phyloP scores from a whole-genome alignment of 805 yeast species.

The Lachancea dasiensis region DNA sequence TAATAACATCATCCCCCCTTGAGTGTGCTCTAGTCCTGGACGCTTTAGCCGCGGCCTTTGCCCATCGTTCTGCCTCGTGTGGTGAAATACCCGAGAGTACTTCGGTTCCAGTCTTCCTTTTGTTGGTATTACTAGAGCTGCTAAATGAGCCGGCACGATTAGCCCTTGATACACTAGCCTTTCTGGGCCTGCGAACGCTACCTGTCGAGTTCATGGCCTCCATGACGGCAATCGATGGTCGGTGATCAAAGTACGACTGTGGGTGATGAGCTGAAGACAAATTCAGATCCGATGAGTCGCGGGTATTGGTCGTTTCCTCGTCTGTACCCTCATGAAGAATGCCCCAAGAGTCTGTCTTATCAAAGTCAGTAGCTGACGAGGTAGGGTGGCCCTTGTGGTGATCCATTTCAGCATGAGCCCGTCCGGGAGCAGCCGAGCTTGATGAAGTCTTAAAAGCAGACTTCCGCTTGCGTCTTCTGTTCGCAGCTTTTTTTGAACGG shows the following conservation, averaged over 20 bases:
- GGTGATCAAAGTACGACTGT: constrained; percentile 12
- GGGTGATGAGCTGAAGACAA: constrained; percentile 6
- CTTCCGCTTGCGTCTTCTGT: constrained; percentile 9
- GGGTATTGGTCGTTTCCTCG: constrained; percentile 6
- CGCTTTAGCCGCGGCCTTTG: not conserved
- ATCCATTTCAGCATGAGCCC: constrained; percentile 1
- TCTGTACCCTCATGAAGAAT: constrained; percentile 25
- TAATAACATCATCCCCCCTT: constrained; percentile 25
- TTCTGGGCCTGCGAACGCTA: not conserved
- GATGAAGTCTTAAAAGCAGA: constrained; percentile 10
- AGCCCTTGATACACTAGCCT: constrained; percentile 5
- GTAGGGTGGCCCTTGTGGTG: not conserved
- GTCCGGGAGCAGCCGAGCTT: not conserved
- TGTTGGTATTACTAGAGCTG: not conserved
- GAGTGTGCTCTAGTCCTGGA: not conserved
- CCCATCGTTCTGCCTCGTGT: constrained; percentile 9
- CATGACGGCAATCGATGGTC: constrained; percentile 12
- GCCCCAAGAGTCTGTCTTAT: constrained; percentile 32
- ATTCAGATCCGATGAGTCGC: constrained; percentile 7
- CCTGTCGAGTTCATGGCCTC: constrained; percentile 10
- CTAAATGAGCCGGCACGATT: not conserved
- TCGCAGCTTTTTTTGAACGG: constrained; percentile 1
- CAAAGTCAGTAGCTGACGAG: constrained; percentile 22
- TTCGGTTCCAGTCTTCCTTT: not conserved
- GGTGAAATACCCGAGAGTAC: constrained; percentile 4